phyloP scores from a whole-genome alignment of 345 rosid species.

The Brassica cretica region DNA sequence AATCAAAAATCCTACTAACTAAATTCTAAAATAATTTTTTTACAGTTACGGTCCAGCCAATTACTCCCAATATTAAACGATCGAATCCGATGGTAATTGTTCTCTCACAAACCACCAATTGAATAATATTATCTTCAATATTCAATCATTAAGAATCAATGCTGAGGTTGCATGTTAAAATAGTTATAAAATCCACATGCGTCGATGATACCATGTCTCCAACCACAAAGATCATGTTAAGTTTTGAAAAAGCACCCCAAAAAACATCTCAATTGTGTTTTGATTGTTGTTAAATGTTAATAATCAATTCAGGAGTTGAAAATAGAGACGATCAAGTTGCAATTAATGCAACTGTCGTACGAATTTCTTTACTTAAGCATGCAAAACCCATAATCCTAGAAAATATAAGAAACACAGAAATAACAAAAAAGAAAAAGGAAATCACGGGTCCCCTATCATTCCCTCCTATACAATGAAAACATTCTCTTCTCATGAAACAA shows the following conservation, averaged over 20 bases:
- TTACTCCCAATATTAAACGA: too few relatives aligned
- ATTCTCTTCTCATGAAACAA: constrained; percentile 36
- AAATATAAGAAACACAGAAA: not conserved
- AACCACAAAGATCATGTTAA: not conserved
- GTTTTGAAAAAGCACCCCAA: not conserved
- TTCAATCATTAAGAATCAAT: not conserved
- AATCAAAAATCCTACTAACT: too few relatives aligned
- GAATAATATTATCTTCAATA: too few relatives aligned
- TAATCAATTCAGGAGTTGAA: not conserved
- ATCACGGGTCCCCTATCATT: constrained; percentile 19
- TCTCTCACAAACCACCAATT: too few relatives aligned
- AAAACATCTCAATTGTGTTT: not conserved
- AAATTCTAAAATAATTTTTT: too few relatives aligned
- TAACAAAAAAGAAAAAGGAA: not conserved
- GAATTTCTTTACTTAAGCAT: not conserved
- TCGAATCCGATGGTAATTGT: too few relatives aligned
- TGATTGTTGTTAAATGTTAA: not conserved
- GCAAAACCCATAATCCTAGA: not conserved
- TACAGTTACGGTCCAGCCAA: too few relatives aligned
- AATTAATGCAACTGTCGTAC: constrained; percentile 1
- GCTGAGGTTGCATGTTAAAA: not conserved
- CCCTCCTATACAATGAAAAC: constrained; percentile 35
- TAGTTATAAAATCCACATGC: constrained; percentile 1
- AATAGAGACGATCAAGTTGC: not conserved
- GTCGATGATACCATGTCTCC: constrained; percentile 8